Conservation (phyloP, 192 early-diverging fungal species). For the Coemansia sp. region DNA sequence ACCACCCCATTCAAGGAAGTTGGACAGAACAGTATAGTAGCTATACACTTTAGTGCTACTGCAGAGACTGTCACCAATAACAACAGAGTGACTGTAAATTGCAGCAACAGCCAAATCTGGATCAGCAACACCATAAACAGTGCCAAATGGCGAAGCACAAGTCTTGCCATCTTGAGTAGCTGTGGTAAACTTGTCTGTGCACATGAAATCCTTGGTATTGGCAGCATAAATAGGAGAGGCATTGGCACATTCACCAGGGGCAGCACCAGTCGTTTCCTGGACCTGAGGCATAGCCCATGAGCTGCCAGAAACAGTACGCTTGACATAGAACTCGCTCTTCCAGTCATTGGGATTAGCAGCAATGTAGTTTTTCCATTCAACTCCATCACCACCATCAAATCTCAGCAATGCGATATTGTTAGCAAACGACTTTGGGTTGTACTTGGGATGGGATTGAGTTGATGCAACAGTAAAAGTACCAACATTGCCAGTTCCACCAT, state of each 20-base stretch:
- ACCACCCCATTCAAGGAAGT: constrained; percentile 50
- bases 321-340: constrained; percentile 26
- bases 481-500: constrained; percentile 18
- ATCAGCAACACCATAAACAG: constrained; percentile 30
- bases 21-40: constrained; percentile 43
- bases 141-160: constrained; percentile 30
- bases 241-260: constrained; percentile 13
- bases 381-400: constrained; percentile 5
- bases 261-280: constrained; percentile 1
- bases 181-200: constrained; percentile 16
- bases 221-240: constrained; percentile 28
- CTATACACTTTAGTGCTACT: constrained; percentile 21
- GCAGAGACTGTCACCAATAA: constrained; percentile 35
- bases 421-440: constrained; percentile 34
- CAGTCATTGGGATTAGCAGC: constrained; percentile 38
- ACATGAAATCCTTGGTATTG: constrained; percentile 35
- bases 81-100: constrained; percentile 46
- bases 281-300: constrained; percentile 12
- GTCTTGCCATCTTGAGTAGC: not conserved
- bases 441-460: constrained; percentile 23
- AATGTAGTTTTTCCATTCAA: constrained; percentile 42
- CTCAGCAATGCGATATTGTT: constrained; percentile 41
- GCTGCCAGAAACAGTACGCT: constrained; percentile 8
- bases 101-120: constrained; percentile 37
- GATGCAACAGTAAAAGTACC: constrained; percentile 19